Conservation (phyloP, 1,139 yeast genomes). For the Blastobotrys capitulatus region DNA sequence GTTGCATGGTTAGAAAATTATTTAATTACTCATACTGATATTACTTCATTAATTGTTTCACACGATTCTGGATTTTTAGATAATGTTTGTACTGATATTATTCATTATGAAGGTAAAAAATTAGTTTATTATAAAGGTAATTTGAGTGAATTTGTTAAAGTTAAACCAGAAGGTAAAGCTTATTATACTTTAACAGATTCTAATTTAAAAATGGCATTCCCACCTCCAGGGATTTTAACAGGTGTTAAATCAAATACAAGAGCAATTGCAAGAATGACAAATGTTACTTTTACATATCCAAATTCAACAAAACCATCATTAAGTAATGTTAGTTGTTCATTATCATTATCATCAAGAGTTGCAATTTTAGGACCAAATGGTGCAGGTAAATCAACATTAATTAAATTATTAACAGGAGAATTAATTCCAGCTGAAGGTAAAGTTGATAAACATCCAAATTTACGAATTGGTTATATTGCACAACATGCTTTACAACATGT, state of each 20-base stretch:
- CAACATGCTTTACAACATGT: slow-evolving; percentile 98
- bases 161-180: slow-evolving; percentile 93
- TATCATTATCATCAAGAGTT: slow-evolving; percentile 89
- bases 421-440: slow-evolving; percentile 78
- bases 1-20: slow-evolving; percentile 94
- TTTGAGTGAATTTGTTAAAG: slow-evolving; percentile 83
- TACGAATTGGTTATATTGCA: slow-evolving; percentile 97
- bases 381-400: slow-evolving; percentile 96
- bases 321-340: slow-evolving; percentile 72
- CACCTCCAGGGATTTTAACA: slow-evolving; percentile 93
- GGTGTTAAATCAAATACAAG: slow-evolving; percentile 95
- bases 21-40: slow-evolving; percentile 65
- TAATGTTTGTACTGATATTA: slow-evolving; percentile 91
- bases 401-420: slow-evolving; percentile 89
- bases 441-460: slow-evolving; percentile 95
- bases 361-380: slow-evolving; percentile 98
- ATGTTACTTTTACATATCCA: slow-evolving; percentile 86
- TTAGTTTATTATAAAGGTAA: slow-evolving; percentile 95
- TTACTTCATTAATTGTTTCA: slow-evolving; percentile 91
- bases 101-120: slow-evolving; percentile 93
- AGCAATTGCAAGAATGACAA: slow-evolving; percentile 85
- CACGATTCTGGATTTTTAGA: slow-evolving; percentile 98
- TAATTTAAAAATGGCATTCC: slow-evolving; percentile 95
- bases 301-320: slow-evolving; percentile 84
- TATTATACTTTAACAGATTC: slow-evolving; percentile 94